Evolutionary conservation across 2,329 filamentous ascomycete species (phyloP), one percentile per base, ranked within the genome.

Genomic region (Cordyceps militaris): DNA sequence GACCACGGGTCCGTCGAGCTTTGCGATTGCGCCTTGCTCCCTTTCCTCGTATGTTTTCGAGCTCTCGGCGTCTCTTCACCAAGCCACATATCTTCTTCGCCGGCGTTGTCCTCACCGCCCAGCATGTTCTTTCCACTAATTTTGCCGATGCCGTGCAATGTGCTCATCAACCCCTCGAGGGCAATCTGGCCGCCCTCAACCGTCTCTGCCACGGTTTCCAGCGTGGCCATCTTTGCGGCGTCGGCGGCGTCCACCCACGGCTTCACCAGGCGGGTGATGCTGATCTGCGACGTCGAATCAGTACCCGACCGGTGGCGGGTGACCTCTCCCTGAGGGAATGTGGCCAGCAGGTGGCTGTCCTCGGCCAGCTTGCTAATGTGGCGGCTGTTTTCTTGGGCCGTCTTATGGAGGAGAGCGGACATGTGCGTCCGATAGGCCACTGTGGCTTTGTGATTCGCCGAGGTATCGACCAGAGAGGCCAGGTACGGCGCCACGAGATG

Each of bases 171-270:
- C 19, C 74, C 73, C 57, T 83, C 79, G 21, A 86, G 69, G 3
- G 80, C 79, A 13, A 79, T 64, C 62, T 84, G 79, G 0, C 83
- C 83, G 54, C 76, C 73, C 54, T 87, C 83, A 3, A 86, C 75
- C 60, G 78, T 81, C 64, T 85, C 82, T 9, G 80, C 78, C 11
- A 86, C 79, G 9, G 73, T 69, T 63, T 86, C 82, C 11, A 84
- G 74, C 1, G 78, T 84, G 2, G 76, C 70, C 56, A 84, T 80
- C 63, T 83, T 84, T 62, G 83, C 81, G 3, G 81, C 76, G 57
- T 86, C 79, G 1, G 82, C 79, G 1, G 84, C 82, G 63, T 76
- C 77, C 9, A 83, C 76, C 84, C 84, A 87, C 10, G 79, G 78
- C 60, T 77, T 76, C 50, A 83, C 73, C 44, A 75, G 74, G 32